phyloP scores from a whole-genome alignment of 805 yeast genomes.

The Clavispora santaluciae region DNA sequence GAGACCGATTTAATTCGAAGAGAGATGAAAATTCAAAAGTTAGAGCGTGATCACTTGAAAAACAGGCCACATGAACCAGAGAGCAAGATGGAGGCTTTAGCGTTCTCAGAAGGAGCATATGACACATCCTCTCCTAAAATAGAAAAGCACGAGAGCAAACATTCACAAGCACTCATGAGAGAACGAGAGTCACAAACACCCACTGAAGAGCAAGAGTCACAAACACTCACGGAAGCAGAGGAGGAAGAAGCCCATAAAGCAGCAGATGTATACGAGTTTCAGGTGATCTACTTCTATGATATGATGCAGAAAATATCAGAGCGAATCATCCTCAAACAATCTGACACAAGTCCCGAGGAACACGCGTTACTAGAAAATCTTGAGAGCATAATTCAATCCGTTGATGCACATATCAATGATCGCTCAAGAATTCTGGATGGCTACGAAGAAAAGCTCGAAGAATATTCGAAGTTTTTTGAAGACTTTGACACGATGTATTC shows the following conservation, averaged over 20 bases:
- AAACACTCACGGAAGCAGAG: not conserved
- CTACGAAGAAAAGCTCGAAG: not conserved
- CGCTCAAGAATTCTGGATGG: not conserved
- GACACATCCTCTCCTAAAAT: not conserved
- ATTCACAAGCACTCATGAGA: not conserved
- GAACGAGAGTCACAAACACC: too few species aligned
- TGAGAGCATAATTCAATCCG: not conserved
- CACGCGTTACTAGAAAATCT: not conserved
- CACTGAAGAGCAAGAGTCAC: too few species aligned
- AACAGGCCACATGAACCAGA: conserved; percentile 2
- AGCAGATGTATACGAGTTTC: not conserved
- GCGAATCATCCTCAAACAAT: not conserved
- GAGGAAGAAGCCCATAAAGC: not conserved
- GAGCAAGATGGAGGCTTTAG: not conserved
- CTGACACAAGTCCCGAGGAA: not conserved
- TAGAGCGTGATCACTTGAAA: not conserved
- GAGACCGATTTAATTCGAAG: not conserved
- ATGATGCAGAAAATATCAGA: conserved; percentile 1
- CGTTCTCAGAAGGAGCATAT: not conserved
- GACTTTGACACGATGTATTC: not conserved
- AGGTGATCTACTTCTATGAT: conserved; percentile 1
- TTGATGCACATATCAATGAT: not conserved
- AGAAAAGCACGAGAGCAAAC: not conserved
- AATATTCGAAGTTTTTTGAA: not conserved
- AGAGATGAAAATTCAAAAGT: not conserved